Percentiles rank a stretch among this genome's conserved stretches.
phyloP scores from a whole-genome alignment of 2,329 filamentous ascomycete species.

The Trichoderma sp. region DNA sequence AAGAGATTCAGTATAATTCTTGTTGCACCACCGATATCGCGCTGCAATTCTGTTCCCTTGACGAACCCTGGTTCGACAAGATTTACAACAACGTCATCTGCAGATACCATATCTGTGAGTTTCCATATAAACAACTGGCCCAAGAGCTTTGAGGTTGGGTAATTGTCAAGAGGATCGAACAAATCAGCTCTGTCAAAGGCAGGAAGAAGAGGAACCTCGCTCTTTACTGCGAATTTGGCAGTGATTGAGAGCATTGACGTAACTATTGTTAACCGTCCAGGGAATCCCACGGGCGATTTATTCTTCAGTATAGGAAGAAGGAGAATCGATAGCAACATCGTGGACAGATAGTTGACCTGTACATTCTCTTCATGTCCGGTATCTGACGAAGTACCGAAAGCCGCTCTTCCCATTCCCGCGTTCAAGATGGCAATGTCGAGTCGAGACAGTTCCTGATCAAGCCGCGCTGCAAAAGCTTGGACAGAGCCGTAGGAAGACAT shows the following conservation, averaged over 20 bases:
- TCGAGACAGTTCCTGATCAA: not conserved
- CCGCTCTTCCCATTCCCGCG: not conserved
- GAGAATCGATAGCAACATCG: not conserved
- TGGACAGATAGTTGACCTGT: not conserved
- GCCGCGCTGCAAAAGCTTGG: not conserved
- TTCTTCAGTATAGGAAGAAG: not conserved
- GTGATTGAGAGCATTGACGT: not conserved
- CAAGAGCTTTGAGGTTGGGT: not conserved
- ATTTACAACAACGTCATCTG: not conserved
- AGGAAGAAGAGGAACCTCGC: not conserved
- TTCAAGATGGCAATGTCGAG: not conserved
- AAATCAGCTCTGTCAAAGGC: not conserved
- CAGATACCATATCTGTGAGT: not conserved
- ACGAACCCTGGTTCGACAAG: not conserved
- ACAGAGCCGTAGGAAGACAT: not conserved
- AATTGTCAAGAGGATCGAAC: not conserved
- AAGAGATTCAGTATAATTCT: not conserved
- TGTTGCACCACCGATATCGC: not conserved
- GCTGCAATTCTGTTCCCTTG: not conserved
- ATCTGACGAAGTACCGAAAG: not conserved
- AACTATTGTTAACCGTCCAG: not conserved
- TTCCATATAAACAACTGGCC: not conserved
- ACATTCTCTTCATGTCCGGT: not conserved
- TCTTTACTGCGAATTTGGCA: not conserved
- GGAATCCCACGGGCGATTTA: not conserved